These are phyloP conservation scores for Xerocomus potaroensis DNA, from an alignment of 768 basidiomycete species.

Conservation along the genomic window DNA sequence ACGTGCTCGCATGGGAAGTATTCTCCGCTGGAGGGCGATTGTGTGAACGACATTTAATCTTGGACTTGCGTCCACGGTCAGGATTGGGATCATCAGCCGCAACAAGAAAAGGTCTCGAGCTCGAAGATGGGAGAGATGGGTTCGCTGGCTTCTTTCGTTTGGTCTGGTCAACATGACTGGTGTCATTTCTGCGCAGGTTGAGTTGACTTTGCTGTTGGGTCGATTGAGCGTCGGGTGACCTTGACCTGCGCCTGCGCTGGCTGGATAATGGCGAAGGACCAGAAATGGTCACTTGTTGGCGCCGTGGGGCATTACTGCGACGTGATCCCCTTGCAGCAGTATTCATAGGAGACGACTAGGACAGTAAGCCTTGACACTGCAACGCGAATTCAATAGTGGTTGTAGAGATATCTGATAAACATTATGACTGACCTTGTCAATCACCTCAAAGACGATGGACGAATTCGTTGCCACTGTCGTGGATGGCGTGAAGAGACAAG, in stretches of 20 bases:
- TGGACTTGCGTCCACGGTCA: conserved; percentile 33
- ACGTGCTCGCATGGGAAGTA: conserved; percentile 7
- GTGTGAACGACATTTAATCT: conserved; percentile 24
- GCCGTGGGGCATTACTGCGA: conserved; percentile 25
- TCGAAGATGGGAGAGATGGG: conserved; percentile 10
- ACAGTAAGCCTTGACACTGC: not conserved
- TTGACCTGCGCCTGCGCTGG: conserved; percentile 32
- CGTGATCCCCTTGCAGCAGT: conserved; percentile 22
- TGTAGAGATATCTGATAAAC: not conserved
- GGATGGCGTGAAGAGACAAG: conserved; percentile 8
- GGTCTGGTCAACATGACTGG: conserved; percentile 18
- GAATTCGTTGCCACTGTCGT: conserved; percentile 3
- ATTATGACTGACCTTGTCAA: conserved; percentile 6
- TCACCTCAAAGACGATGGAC: not conserved
- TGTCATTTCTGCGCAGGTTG: conserved; percentile 20
- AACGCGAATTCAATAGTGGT: not conserved
- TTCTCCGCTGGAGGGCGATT: conserved; percentile 22
- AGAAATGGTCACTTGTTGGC: conserved; percentile 15
- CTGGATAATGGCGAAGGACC: conserved; percentile 12
- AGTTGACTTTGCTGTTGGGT: conserved; percentile 14
- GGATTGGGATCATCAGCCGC: conserved; percentile 25
- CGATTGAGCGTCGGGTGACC: conserved; percentile 30
- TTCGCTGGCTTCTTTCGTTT: conserved; percentile 30
- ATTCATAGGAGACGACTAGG: conserved; percentile 16
- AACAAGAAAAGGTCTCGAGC: conserved; percentile 25